Evolutionary conservation across 129 eudicot species (phyloP), one percentile per base, ranked within the genome.

Genomic region (Daucus carota): DNA sequence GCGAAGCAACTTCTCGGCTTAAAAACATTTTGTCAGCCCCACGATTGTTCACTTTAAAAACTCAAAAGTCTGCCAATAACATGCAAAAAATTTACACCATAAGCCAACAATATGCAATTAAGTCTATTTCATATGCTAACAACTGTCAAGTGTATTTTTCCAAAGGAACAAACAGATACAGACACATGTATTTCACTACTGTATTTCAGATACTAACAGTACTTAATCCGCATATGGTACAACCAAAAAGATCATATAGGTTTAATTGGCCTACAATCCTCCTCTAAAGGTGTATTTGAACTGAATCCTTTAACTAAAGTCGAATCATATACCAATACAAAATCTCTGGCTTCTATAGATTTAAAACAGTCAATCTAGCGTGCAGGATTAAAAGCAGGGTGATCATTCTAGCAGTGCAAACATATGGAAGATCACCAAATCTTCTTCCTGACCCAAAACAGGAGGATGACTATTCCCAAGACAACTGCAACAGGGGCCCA

Each of bases 401-500:
- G 44, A 67, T 2, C 22, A 67, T 32, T 65, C 26, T 46, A 57
- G 69, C 72, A 63, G 73, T 66, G 41, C 36, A 43, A n/a, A 72
- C 57, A 1, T 59, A 73, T 24, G 34, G 57, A 44, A 45, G 44
- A 80, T 91, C 92, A 94, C 90, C 92, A 94, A 62, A 94, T 83
- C 88, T 89, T 94, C 54, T 83, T 91, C 79, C 73, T 86, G 76
- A 83, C 86, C 93, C 96, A 94, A 78, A 94, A 83, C 76, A 91
- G 94, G 47, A 94, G 87, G 78, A 88, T 31, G 70, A 94, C 97
- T 70, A 94, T 88, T 85, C 96, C 99, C 68, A 91, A 50, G 18
- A 94, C 99, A 85, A 94, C 88, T 45, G 94, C 99, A 76, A 94
- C 99, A 32, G 99, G 97, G 26, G 97, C 99, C 96, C 97, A 94